phyloP scores from a whole-genome alignment of 2,329 filamentous ascomycete species.

The Alternaria longipes region DNA sequence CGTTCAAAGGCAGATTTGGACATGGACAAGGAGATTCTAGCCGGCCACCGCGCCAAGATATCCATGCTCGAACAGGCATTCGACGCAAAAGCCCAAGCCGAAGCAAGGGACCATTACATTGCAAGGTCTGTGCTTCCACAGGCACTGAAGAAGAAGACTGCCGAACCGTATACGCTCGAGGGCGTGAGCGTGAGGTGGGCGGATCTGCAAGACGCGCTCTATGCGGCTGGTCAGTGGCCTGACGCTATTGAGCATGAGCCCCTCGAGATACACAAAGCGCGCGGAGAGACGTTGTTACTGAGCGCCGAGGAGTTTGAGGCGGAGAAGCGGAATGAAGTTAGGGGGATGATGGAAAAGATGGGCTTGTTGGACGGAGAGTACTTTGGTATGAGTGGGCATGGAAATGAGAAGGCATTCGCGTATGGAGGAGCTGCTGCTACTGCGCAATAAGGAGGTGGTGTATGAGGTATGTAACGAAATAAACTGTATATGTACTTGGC shows the following conservation, averaged over 20 bases:
- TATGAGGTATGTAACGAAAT: constrained; percentile 4
- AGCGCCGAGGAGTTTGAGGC: constrained; percentile 31
- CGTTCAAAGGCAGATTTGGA: constrained; percentile 21
- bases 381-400: background rate
- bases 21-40: constrained; percentile 22
- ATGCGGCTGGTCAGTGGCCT: constrained; percentile 34
- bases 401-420: background rate
- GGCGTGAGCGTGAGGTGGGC: constrained; percentile 46
- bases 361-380: constrained; percentile 1
- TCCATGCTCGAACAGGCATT: constrained; percentile 35
- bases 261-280: constrained; percentile 23
- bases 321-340: constrained; percentile 30
- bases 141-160: constrained; percentile 24
- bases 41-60: constrained; percentile 24
- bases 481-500: background rate
- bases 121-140: constrained; percentile 37
- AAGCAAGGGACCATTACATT: constrained; percentile 30
- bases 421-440: background rate
- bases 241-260: constrained; percentile 34
- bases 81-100: constrained; percentile 25
- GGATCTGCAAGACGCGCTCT: constrained; percentile 45
- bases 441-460: background rate
- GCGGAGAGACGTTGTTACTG: constrained; percentile 23
- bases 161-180: constrained; percentile 36
- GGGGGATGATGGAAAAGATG: constrained; percentile 22